Percentiles rank a stretch among this genome's conserved stretches.
Evolutionary conservation across 2,329 filamentous ascomycete genomes (phyloP).

Genomic region (Exophiala alcalophila): DNA sequence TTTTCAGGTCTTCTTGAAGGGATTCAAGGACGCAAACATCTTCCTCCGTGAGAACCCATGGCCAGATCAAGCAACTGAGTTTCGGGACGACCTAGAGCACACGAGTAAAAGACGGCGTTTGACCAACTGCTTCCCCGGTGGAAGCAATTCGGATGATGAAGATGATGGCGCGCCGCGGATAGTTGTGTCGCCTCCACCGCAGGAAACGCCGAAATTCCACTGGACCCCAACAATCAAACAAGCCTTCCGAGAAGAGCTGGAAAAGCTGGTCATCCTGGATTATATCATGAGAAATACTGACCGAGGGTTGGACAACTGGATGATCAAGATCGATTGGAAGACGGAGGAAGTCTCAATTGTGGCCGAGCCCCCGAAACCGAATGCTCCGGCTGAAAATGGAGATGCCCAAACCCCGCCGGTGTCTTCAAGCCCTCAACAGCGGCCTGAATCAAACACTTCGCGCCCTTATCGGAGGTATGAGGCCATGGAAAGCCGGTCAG

Average conservation of each 20-base stretch:
- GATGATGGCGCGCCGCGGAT: slow-evolving; percentile 50
- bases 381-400: slow-evolving; percentile 48
- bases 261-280: slow-evolving; percentile 94
- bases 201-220: slow-evolving; percentile 56
- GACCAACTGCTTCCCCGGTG: slow-evolving; percentile 76
- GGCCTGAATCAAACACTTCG: slow-evolving; percentile 33
- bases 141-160: slow-evolving; percentile 58
- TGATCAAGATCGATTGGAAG: slow-evolving; percentile 93
- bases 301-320: slow-evolving; percentile 96
- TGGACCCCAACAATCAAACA: slow-evolving; percentile 90
- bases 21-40: slow-evolving; percentile 93
- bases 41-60: slow-evolving; percentile 94
- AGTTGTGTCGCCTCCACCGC: slow-evolving; percentile 44
- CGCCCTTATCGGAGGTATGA: slow-evolving; percentile 72
- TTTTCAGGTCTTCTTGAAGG: slow-evolving; percentile 95
- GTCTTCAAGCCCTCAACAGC: slow-evolving; percentile 46
- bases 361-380: slow-evolving; percentile 73
- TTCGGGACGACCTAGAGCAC: slow-evolving; percentile 65
- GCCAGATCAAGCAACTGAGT: slow-evolving; percentile 78
- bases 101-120: slow-evolving; percentile 69
- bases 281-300: slow-evolving; percentile 99
- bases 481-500: slow-evolving; percentile 68
- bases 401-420: slow-evolving; percentile 63
- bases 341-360: slow-evolving; percentile 79
- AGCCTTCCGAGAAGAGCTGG: slow-evolving; percentile 88